phyloP scores from a whole-genome alignment of 306 rosid genomes.

The Malus sieversii region DNA sequence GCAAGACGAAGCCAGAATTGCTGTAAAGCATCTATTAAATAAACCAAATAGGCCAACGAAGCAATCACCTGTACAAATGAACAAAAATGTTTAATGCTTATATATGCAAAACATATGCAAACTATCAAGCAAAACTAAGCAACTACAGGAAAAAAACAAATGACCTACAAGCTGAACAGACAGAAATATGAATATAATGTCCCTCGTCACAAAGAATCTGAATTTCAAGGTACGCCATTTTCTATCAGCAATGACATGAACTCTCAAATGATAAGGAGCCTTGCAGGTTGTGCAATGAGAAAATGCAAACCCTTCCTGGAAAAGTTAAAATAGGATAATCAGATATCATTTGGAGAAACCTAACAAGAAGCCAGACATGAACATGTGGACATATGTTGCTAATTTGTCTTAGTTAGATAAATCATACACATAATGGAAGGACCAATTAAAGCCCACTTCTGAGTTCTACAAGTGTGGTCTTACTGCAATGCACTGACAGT shows the following conservation, averaged over 20 bases:
- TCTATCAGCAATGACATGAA: constrained; percentile 87
- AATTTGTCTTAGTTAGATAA: neutral
- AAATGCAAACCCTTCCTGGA: constrained; percentile 99
- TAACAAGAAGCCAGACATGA: neutral
- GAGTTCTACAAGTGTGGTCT: neutral
- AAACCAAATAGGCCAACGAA: constrained; percentile 75
- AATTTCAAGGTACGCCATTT: constrained; percentile 97
- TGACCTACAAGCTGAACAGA: constrained; percentile 84
- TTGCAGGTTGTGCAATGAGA: constrained; percentile 99
- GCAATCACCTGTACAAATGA: constrained; percentile 63
- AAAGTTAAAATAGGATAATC: constrained; percentile 8
- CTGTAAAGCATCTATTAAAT: constrained; percentile 70
- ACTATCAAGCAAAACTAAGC: neutral
- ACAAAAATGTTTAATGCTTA: neutral
- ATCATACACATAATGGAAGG: neutral
- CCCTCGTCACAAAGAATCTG: constrained; percentile 93
- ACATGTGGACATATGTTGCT: neutral
- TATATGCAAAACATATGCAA: constrained; percentile 3
- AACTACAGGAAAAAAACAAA: constrained; percentile 21
- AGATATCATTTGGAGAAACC: constrained; percentile 14
- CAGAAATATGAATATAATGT: constrained; percentile 80
- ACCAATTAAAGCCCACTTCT: constrained; percentile 4
- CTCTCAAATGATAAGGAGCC: constrained; percentile 94
- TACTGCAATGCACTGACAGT: neutral
- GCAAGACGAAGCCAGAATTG: constrained; percentile 82